Percentiles rank a stretch among this genome's conserved stretches.
Evolutionary conservation across 495 filamentous ascomycete species (phyloP).

Genomic region (Talaromyces trachyspermus): DNA sequence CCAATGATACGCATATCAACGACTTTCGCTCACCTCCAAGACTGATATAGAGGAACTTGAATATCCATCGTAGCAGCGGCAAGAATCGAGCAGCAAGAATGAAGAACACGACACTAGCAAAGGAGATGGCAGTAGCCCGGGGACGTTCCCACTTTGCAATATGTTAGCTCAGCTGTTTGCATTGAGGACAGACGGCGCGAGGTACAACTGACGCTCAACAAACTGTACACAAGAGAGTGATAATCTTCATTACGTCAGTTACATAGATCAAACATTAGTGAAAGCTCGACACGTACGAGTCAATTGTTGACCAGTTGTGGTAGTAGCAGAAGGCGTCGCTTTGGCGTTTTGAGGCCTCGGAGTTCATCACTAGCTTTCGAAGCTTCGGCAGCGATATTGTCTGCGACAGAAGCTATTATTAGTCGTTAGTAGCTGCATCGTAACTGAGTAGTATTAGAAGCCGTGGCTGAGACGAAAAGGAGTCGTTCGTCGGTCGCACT

Average conservation of each 20-base stretch:
- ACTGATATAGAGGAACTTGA: slow-evolving; percentile 72
- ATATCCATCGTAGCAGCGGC: slow-evolving; percentile 75
- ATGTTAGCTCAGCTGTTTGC: slow-evolving; percentile 20
- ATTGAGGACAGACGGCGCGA: slow-evolving; percentile 6
- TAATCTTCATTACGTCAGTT: slow-evolving; percentile 50
- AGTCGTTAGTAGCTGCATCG: slow-evolving; percentile 2
- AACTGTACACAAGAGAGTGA: slow-evolving; percentile 88
- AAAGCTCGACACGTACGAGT: slow-evolving; percentile 50
- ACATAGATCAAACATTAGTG: too few species aligned
- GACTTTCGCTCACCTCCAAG: slow-evolving; percentile 50
- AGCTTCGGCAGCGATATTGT: slow-evolving; percentile 66
- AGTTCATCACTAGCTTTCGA: slow-evolving; percentile 68
- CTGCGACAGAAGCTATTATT: slow-evolving; percentile 49
- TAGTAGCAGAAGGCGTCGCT: slow-evolving; percentile 56
- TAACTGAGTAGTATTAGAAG: too few species aligned
- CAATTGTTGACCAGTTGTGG: slow-evolving; percentile 78
- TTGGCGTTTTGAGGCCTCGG: slow-evolving; percentile 64
- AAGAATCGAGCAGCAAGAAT: slow-evolving; percentile 91
- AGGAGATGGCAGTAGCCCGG: slow-evolving; percentile 81
- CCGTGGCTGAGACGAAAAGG: too few species aligned
- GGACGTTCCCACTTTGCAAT: slow-evolving; percentile 55
- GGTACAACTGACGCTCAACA: slow-evolving; percentile 62
- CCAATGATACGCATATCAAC: slow-evolving; percentile 4
- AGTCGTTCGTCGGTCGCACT: slow-evolving; percentile 24
- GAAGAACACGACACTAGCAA: slow-evolving; percentile 59